phyloP scores from a whole-genome alignment of 2,329 filamentous ascomycete species.

The Phyllosticta ampelicida region DNA sequence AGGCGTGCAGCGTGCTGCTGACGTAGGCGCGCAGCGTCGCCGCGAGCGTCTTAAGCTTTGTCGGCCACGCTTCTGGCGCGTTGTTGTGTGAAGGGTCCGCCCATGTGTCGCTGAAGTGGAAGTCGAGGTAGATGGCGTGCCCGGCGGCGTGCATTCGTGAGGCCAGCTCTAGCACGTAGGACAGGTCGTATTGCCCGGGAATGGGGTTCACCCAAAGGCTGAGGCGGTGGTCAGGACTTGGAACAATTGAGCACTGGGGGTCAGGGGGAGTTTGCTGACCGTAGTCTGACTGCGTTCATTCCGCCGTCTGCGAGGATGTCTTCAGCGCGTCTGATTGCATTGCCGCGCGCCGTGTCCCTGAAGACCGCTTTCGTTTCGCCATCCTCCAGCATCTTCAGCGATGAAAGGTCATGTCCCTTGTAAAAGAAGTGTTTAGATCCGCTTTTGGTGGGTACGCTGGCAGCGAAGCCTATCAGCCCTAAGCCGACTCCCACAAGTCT shows the following conservation, averaged over 20 bases:
- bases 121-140: slow-evolving; percentile 49
- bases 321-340: slow-evolving; percentile 22
- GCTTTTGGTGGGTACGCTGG: not conserved
- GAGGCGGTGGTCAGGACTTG: slow-evolving; percentile 13
- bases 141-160: slow-evolving; percentile 53
- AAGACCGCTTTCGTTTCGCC: slow-evolving; percentile 17
- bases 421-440: slow-evolving; percentile 4
- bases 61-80: slow-evolving; percentile 55
- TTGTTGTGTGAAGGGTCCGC: slow-evolving; percentile 55
- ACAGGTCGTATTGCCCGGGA: slow-evolving; percentile 55
- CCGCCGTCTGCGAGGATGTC: slow-evolving; percentile 9
- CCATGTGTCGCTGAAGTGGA: slow-evolving; percentile 62
- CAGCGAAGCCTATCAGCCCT: not conserved
- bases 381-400: slow-evolving; percentile 6
- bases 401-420: slow-evolving; percentile 9
- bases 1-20: slow-evolving; percentile 48
- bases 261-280: not conserved
- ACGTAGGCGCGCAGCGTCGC: slow-evolving; percentile 62
- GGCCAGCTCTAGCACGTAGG: slow-evolving; percentile 58
- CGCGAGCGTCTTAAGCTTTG: slow-evolving; percentile 38
- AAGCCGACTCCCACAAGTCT: not conserved
- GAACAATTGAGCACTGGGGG: not conserved
- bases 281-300: slow-evolving; percentile 8
- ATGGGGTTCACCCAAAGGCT: slow-evolving; percentile 47
- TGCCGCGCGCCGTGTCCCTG: slow-evolving; percentile 19